Evolutionary conservation across 768 basidiomycete species (phyloP).

Genomic region (Phaffia australis): DNA sequence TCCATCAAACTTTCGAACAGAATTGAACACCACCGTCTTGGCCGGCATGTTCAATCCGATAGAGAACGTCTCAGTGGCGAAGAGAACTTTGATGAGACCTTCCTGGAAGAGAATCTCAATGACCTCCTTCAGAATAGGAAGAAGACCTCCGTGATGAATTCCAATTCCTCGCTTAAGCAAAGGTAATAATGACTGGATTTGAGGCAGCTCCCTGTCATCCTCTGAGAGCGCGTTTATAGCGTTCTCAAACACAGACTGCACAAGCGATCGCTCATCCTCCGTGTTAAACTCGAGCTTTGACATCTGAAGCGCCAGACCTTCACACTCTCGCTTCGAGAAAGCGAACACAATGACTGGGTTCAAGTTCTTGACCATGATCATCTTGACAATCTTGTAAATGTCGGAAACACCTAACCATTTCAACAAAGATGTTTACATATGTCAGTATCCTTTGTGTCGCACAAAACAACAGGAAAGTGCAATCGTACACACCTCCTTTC

Average conservation of each 20-base stretch:
- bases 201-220: conserved; percentile 77
- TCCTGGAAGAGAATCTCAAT: conserved; percentile 99
- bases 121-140: conserved; percentile 95
- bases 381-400: conserved; percentile 92
- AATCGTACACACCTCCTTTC: conserved; percentile 52
- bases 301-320: conserved; percentile 76
- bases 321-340: conserved; percentile 96
- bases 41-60: conserved; percentile 89
- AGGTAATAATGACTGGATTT: conserved; percentile 84
- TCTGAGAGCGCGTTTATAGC: conserved; percentile 79
- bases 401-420: conserved; percentile 61
- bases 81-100: conserved; percentile 92
- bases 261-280: conserved; percentile 78
- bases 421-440: conserved; percentile 50
- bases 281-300: conserved; percentile 95
- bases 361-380: conserved; percentile 96
- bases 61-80: conserved; percentile 97
- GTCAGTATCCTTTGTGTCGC: conserved; percentile 62
- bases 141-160: conserved; percentile 93
- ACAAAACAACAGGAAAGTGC: not conserved
- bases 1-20: conserved; percentile 91
- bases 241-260: conserved; percentile 81
- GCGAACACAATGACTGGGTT: conserved; percentile 98
- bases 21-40: conserved; percentile 96
- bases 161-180: conserved; percentile 90